Evolutionary conservation across 768 basidiomycete species (phyloP).

Genomic region (Hypsizygus marmoreus): DNA sequence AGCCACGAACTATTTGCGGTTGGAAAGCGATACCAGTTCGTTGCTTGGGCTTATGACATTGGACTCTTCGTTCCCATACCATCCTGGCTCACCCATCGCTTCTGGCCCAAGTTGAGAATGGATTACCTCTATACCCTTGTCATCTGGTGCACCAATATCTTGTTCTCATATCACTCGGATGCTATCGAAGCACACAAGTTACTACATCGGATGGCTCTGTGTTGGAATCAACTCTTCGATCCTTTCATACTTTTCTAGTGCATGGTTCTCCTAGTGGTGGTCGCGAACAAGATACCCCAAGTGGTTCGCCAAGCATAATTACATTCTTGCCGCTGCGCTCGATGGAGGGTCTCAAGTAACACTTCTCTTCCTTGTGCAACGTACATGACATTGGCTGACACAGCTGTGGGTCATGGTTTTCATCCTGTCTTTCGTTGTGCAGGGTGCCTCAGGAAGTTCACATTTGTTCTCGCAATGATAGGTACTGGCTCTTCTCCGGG

Average conservation of each 20-base stretch:
- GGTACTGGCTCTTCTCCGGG: slow-evolving; percentile 30
- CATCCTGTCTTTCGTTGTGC: slow-evolving; percentile 51
- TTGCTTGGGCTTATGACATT: slow-evolving; percentile 47
- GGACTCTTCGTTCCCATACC: slow-evolving; percentile 55
- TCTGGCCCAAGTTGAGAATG: slow-evolving; percentile 44
- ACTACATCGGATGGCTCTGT: slow-evolving; percentile 50
- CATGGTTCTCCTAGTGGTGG: slow-evolving; percentile 50
- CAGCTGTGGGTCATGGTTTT: slow-evolving; percentile 56
- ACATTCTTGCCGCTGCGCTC: slow-evolving; percentile 40
- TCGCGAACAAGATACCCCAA: slow-evolving; percentile 43
- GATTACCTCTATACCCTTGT: slow-evolving; percentile 52
- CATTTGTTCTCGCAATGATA: slow-evolving; percentile 55
- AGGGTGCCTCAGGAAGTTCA: slow-evolving; percentile 49
- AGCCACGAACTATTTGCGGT: slow-evolving; percentile 45
- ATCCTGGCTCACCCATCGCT: slow-evolving; percentile 49
- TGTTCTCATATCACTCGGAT: neutral
- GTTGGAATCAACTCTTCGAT: slow-evolving; percentile 52
- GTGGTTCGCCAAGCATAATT: slow-evolving; percentile 50
- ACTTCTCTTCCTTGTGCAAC: neutral
- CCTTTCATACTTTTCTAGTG: slow-evolving; percentile 41
- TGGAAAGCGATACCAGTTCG: slow-evolving; percentile 50
- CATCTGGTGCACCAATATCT: slow-evolving; percentile 39
- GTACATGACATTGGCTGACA: slow-evolving; percentile 4
- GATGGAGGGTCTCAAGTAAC: slow-evolving; percentile 37
- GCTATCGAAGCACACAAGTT: slow-evolving; percentile 24